Evolutionary conservation across 1,139 yeast species (phyloP), one percentile per base, ranked within the genome.

Genomic region (Suhomyces bribrorum): DNA sequence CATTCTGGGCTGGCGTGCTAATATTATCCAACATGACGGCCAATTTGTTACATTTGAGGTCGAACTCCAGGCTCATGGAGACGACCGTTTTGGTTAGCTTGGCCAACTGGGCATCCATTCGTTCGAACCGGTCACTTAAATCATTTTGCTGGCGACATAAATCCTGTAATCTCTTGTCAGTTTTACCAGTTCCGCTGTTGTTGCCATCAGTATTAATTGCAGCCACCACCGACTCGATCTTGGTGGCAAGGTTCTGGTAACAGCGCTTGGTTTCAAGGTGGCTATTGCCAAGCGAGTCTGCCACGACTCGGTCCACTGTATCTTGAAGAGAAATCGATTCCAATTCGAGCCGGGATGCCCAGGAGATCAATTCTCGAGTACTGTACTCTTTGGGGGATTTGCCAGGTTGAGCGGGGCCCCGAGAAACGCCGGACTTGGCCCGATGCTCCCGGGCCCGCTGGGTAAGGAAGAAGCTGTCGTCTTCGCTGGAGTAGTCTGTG

Each of bases 301-400:
- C 34, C 4, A 40, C 11, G n/a, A 34, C 36, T 7, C 34, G 37
- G 15, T 32, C 34, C 7, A 45, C 20, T n/a, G 36, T 22, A 12
- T 55, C 52, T 37, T 63, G 62, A 27, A 65, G 49, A 3, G 62
- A 55, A 11, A 61, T 43, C 1, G 67, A 57, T 38, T 66, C 71
- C 14, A 64, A 43, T 38, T 66, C 70, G 9, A 66, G 46, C 31
- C 59, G 49, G 1, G 69, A 57, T 1, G 70, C 71, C 67, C 68
- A 61, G 18, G 43, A 44, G 2, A 58, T 38, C 13, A 62, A 41
- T 11, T 44, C 37, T 14, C 20, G 31, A 18, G 29, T 25, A 16
- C 22, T 28, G 17, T 23, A 13, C 11, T 22, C 28, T 11, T 28
- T 16, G 11, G 23, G 23, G 11, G 13, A 27, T 8, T n/a, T 31